Conservation (phyloP, 2,329 filamentous ascomycete species). For the Neofusicoccum laricinum region DNA sequence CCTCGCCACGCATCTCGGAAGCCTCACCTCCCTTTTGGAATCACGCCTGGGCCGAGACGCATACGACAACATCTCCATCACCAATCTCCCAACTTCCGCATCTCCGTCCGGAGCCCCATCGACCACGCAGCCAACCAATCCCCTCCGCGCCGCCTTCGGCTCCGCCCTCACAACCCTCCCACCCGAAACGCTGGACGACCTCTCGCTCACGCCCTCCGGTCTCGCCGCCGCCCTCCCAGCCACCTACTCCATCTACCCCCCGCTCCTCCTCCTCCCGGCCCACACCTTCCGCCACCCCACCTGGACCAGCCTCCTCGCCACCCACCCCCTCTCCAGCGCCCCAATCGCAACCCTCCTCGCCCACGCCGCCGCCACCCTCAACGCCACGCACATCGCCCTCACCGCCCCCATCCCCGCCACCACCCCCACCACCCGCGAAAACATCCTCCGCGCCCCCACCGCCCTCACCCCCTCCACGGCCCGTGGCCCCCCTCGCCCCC, state of each 20-base stretch:
- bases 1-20: neutral
- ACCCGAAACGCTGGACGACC: conserved; percentile 17
- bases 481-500: conserved; percentile 67
- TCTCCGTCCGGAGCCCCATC: neutral
- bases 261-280: conserved; percentile 56
- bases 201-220: conserved; percentile 16
- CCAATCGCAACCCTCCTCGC: conserved; percentile 20
- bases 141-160: conserved; percentile 6
- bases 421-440: conserved; percentile 21
- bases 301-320: conserved; percentile 34
- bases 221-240: conserved; percentile 31
- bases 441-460: conserved; percentile 70
- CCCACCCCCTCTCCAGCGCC: conserved; percentile 25
- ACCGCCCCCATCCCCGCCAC: conserved; percentile 53
- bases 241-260: conserved; percentile 55
- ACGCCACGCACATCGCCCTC: conserved; percentile 55
- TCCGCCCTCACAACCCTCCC: conserved; percentile 2
- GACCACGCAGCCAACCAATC: neutral
- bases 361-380: conserved; percentile 37
- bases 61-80: neutral
- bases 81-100: neutral
- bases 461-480: conserved; percentile 68
- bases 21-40: neutral
- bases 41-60: neutral
- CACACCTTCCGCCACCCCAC: conserved; percentile 40